These are phyloP conservation scores for Achaetomiella virescens DNA, from an alignment of 495 filamentous ascomycete species.

Conservation along the genomic window DNA sequence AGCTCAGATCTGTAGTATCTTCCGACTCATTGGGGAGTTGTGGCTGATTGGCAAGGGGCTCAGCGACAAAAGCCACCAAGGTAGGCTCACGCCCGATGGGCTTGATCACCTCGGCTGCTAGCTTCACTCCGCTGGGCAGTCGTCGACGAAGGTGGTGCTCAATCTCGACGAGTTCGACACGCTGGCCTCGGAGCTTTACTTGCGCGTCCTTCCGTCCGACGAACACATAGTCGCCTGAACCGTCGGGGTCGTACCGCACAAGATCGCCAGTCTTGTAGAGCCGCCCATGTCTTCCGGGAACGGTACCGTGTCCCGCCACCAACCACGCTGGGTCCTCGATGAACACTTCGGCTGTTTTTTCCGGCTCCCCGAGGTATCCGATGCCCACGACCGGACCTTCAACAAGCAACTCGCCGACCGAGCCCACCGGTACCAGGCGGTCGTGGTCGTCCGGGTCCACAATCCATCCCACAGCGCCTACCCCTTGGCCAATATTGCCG, in stretches of 20 bases:
- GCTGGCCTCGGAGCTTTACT: conserved; percentile 35
- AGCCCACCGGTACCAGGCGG: conserved; percentile 58
- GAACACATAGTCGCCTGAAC: conserved; percentile 31
- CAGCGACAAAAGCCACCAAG: conserved; percentile 26
- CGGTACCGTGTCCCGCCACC: conserved; percentile 3
- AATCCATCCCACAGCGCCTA: conserved; percentile 48
- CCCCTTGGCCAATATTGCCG: conserved; percentile 39
- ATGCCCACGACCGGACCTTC: conserved; percentile 47
- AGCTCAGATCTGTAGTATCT: not conserved
- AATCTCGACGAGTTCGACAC: conserved; percentile 36
- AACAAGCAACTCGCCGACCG: conserved; percentile 73
- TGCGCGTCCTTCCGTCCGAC: conserved; percentile 35
- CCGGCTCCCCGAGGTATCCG: conserved; percentile 67
- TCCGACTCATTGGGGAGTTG: too few species aligned
- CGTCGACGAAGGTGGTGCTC: conserved; percentile 22
- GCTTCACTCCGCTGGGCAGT: conserved; percentile 11
- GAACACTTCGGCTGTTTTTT: conserved; percentile 52
- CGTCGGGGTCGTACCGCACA: conserved; percentile 49
- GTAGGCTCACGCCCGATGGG: conserved; percentile 30
- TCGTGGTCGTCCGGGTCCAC: conserved; percentile 51
- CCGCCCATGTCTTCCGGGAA: conserved; percentile 12
- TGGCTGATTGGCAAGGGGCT: too few species aligned
- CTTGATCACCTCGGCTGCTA: conserved; percentile 37
- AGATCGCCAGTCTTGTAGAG: conserved; percentile 35
- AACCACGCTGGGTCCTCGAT: conserved; percentile 41